A percentile compares a stretch with the other conserved stretches of the same genome.
phyloP scores from a whole-genome alignment of 2,329 filamentous ascomycete genomes.

The Huntiella moniliformis region DNA sequence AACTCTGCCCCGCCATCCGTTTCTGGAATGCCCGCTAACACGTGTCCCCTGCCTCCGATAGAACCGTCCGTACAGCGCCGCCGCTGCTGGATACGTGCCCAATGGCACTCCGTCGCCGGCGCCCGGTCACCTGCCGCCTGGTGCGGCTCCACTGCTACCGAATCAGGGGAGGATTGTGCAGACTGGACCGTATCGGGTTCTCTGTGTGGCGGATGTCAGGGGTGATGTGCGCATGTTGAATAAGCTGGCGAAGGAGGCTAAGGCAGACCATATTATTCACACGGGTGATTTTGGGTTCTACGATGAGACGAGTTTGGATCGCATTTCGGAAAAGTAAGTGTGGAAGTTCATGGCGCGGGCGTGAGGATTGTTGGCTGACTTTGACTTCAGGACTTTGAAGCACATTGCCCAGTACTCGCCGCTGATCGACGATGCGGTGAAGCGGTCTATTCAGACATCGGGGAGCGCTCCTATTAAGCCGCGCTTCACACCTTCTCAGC shows the following conservation, averaged over 20 bases:
- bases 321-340: constrained; percentile 93
- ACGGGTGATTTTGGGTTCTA: constrained; percentile 99
- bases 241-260: constrained; percentile 83
- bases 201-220: constrained; percentile 56
- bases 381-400: constrained; percentile 60
- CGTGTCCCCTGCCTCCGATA: constrained; percentile 14
- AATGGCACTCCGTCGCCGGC: constrained; percentile 30
- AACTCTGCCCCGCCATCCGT: constrained; percentile 12
- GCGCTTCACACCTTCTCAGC: constrained; percentile 60
- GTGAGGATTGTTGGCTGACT: neutral
- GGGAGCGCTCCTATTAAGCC: constrained; percentile 67
- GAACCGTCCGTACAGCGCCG: constrained; percentile 29
- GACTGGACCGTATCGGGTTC: constrained; percentile 44
- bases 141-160: constrained; percentile 45
- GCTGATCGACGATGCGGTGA: constrained; percentile 61
- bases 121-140: constrained; percentile 23
- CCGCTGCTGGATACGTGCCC: constrained; percentile 35
- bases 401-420: constrained; percentile 98
- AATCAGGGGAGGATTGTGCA: constrained; percentile 50
- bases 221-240: constrained; percentile 89
- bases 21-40: constrained; percentile 13
- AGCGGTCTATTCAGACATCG: constrained; percentile 45
- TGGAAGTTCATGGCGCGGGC: neutral
- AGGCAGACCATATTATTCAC: constrained; percentile 94
- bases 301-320: constrained; percentile 83